Conservation (phyloP, 2,329 filamentous ascomycete genomes). For the Pseudogymnoascus sp. region DNA sequence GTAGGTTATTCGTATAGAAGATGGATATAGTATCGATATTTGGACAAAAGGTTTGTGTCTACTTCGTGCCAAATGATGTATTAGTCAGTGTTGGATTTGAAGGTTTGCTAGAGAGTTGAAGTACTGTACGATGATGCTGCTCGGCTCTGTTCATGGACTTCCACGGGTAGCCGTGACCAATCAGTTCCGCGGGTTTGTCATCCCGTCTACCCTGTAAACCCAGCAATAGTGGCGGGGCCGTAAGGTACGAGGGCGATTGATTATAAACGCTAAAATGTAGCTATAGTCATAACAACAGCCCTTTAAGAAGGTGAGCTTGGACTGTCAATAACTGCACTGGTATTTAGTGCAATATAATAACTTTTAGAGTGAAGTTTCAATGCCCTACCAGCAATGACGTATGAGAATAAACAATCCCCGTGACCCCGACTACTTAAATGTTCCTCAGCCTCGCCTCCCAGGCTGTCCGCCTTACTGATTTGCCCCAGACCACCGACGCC, state of each 20-base stretch:
- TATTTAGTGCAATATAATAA: neutral
- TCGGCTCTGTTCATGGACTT: conserved; percentile 1
- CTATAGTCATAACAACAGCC: neutral
- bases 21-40: neutral
- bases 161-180: neutral
- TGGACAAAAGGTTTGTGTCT: neutral
- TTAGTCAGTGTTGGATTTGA: neutral
- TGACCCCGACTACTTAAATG: neutral
- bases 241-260: neutral
- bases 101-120: neutral
- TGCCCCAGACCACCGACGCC: neutral
- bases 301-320: neutral
- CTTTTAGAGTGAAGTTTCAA: neutral
- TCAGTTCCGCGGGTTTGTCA: neutral
- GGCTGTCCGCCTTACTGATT: neutral
- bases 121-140: neutral
- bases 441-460: neutral
- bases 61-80: neutral
- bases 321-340: neutral
- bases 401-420: neutral
- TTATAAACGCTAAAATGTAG: neutral
- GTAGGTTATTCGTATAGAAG: neutral
- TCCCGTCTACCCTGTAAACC: neutral
- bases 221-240: neutral
- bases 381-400: neutral